Conservation (phyloP, 805 yeast genomes). For the Metschnikowia drakensbergensis region DNA sequence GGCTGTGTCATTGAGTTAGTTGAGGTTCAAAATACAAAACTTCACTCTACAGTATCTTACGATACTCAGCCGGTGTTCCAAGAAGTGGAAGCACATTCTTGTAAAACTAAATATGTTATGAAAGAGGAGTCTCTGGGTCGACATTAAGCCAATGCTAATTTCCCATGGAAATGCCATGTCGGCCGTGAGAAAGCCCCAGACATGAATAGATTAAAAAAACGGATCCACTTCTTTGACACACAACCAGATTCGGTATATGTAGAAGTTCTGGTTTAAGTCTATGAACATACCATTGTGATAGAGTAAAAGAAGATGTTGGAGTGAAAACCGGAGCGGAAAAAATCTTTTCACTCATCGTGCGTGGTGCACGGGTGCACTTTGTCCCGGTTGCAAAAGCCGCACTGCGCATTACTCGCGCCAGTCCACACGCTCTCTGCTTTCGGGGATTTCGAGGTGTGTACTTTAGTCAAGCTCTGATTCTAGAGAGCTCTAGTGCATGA, state of each 20-base stretch:
- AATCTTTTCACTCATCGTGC: conserved; percentile 4
- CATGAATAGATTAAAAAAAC: conserved; percentile 16
- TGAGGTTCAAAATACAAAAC: conserved; percentile 21
- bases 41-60: conserved; percentile 39
- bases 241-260: conserved; percentile 20
- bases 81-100: conserved; percentile 34
- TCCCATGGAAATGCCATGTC: neutral
- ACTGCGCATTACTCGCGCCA: neutral
- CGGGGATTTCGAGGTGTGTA: too few species aligned
- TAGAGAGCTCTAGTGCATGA: too few species aligned
- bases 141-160: neutral
- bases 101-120: conserved; percentile 13
- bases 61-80: conserved; percentile 46
- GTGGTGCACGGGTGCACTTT: conserved; percentile 2
- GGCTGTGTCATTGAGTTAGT: conserved; percentile 53
- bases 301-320: neutral
- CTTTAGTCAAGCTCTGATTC: too few species aligned
- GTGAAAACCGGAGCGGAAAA: neutral
- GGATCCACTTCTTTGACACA: conserved; percentile 27
- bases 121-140: conserved; percentile 3
- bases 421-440: too few species aligned
- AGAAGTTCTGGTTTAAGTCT: conserved; percentile 22
- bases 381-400: neutral
- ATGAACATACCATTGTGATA: conserved; percentile 28
- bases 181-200: conserved; percentile 3